Evolutionary conservation across 169 alveolate genomes (phyloP).

Genomic region (Miamiensis avidus): DNA sequence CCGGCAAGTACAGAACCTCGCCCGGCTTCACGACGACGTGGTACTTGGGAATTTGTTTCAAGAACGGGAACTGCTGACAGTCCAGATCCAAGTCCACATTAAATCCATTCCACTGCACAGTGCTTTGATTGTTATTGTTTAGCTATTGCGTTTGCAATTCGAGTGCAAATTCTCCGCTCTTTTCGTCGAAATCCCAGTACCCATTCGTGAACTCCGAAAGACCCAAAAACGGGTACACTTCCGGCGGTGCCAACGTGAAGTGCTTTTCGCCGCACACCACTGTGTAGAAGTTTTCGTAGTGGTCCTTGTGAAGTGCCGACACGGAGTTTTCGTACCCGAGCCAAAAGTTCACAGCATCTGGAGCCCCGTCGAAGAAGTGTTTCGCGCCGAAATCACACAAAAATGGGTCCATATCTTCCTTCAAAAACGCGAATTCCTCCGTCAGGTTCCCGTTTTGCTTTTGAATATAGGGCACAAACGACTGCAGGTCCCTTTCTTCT

Average conservation of each 20-base stretch:
- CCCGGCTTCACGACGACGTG: constrained; percentile 14
- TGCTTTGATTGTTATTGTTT: neutral
- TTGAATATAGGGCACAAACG: constrained; percentile 13
- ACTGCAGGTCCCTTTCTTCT: neutral
- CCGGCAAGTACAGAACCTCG: constrained; percentile 18
- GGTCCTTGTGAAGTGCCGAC: constrained; percentile 25
- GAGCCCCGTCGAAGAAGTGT: constrained; percentile 6
- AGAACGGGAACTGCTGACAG: neutral
- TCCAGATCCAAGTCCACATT: neutral
- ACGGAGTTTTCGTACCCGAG: constrained; percentile 7
- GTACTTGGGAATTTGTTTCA: constrained; percentile 8
- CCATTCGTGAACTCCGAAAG: neutral
- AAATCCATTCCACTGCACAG: neutral
- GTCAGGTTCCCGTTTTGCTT: constrained; percentile 17
- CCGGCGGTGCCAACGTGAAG: constrained; percentile 27
- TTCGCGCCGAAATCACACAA: neutral
- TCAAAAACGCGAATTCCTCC: constrained; percentile 12
- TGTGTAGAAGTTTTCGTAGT: constrained; percentile 23
- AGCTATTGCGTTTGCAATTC: neutral
- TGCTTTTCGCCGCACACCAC: constrained; percentile 24
- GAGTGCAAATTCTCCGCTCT: neutral
- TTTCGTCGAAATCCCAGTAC: constrained; percentile 6
- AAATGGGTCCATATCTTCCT: neutral
- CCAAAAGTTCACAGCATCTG: constrained; percentile 22
- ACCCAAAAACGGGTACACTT: constrained; percentile 9